These are phyloP conservation scores for Umbelopsis sp. DNA, from an alignment of 192 early-diverging fungal genomes.

Conservation along the genomic window DNA sequence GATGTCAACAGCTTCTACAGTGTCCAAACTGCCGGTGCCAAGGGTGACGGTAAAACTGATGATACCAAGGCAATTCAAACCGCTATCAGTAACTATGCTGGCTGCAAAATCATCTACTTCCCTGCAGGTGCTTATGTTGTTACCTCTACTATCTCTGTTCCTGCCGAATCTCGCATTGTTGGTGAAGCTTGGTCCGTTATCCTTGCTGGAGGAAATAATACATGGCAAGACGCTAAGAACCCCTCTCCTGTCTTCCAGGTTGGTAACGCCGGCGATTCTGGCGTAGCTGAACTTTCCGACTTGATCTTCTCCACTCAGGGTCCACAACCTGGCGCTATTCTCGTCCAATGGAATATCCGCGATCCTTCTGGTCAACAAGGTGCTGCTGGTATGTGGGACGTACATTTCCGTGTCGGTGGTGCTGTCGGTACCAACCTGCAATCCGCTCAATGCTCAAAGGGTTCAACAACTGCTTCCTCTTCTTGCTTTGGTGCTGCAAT, in stretches of 20 bases:
- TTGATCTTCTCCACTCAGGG: conserved; percentile 23
- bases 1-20: conserved; percentile 19
- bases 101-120: conserved; percentile 43
- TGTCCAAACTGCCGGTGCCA: conserved; percentile 40
- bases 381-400: conserved; percentile 44
- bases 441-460: conserved; percentile 21
- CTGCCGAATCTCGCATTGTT: conserved; percentile 30
- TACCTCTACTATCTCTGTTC: conserved; percentile 35
- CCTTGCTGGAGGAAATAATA: conserved; percentile 26
- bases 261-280: conserved; percentile 40
- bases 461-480: conserved; percentile 3
- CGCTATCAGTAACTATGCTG: conserved; percentile 23
- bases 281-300: conserved; percentile 43
- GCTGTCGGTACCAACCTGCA: conserved; percentile 31
- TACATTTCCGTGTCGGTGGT: conserved; percentile 46
- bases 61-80: conserved; percentile 43
- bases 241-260: conserved; percentile 41
- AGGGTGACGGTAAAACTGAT: conserved; percentile 48
- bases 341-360: conserved; percentile 45
- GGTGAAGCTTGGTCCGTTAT: conserved; percentile 47
- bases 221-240: conserved; percentile 24
- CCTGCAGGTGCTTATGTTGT: conserved; percentile 39
- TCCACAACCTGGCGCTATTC: conserved; percentile 37
- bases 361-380: conserved; percentile 20
- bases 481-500: conserved; percentile 29